Evolutionary conservation across 805 yeast species (phyloP).

Genomic region (Nakazawaea anatomiae): DNA sequence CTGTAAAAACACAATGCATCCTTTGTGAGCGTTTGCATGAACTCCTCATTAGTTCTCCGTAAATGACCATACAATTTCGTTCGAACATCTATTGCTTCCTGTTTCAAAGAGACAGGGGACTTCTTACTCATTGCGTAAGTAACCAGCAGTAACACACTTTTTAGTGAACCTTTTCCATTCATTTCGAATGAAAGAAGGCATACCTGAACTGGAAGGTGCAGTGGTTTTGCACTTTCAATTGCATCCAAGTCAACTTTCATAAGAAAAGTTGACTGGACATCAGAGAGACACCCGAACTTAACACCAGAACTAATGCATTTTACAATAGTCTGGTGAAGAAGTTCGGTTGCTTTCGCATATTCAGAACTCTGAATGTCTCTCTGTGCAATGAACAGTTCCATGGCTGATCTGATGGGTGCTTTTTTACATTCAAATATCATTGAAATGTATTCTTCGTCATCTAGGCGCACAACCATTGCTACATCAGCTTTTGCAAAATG

Average conservation of each 20-base stretch:
- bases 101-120: neutral
- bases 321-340: neutral
- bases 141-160: neutral
- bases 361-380: neutral
- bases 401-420: neutral
- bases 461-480: neutral
- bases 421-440: neutral
- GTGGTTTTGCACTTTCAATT: neutral
- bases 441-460: neutral
- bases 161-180: neutral
- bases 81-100: neutral
- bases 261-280: neutral
- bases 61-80: neutral
- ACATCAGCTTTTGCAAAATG: neutral
- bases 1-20: neutral
- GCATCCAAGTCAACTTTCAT: neutral
- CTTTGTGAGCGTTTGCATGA: neutral
- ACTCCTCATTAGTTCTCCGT: neutral
- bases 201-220: neutral
- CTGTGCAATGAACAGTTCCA: neutral
- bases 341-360: neutral
- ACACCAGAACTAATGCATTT: neutral
- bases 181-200: neutral
- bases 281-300: neutral
- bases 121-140: neutral